Evolutionary conservation across 441 rosid species (phyloP).

Genomic region (Viola pubescens): DNA sequence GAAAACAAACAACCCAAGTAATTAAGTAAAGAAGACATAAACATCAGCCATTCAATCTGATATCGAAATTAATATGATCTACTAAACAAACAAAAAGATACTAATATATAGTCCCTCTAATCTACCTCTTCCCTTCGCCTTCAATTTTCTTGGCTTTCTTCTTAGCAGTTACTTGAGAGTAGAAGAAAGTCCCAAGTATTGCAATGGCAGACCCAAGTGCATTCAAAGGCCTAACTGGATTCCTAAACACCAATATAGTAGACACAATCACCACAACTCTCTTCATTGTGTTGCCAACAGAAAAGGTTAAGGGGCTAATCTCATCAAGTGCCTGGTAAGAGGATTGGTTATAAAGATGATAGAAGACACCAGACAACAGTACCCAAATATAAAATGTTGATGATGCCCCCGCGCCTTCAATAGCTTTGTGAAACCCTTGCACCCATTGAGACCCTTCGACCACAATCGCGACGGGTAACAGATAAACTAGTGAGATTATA

Average conservation of each 20-base stretch:
- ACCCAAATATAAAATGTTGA: constrained; percentile 85
- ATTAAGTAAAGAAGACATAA: too few species aligned
- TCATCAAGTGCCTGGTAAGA: constrained; percentile 93
- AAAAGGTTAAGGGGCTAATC: constrained; percentile 89
- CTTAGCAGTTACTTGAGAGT: constrained; percentile 72
- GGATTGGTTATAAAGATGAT: constrained; percentile 84
- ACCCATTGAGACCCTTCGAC: constrained; percentile 91
- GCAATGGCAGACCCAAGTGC: constrained; percentile 92
- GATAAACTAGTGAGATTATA: constrained; percentile 59
- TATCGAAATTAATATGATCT: too few species aligned
- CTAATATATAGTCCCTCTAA: not conserved
- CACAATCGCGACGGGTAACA: constrained; percentile 71
- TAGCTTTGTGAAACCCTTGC: constrained; percentile 70
- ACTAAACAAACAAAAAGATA: not conserved
- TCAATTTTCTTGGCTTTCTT: constrained; percentile 45
- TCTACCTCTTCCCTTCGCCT: constrained; percentile 48
- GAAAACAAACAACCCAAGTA: too few species aligned
- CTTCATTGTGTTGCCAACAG: constrained; percentile 94
- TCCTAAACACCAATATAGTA: constrained; percentile 82
- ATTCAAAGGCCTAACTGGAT: constrained; percentile 86
- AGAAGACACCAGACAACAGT: constrained; percentile 71
- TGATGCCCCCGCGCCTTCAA: constrained; percentile 53
- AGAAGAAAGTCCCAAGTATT: constrained; percentile 77
- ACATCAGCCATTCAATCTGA: too few species aligned
- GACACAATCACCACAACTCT: constrained; percentile 87